Percentiles rank a stretch among this genome's conserved stretches.
Conservation (phyloP, 768 basidiomycete species). For the Tephrocybe sp. region DNA sequence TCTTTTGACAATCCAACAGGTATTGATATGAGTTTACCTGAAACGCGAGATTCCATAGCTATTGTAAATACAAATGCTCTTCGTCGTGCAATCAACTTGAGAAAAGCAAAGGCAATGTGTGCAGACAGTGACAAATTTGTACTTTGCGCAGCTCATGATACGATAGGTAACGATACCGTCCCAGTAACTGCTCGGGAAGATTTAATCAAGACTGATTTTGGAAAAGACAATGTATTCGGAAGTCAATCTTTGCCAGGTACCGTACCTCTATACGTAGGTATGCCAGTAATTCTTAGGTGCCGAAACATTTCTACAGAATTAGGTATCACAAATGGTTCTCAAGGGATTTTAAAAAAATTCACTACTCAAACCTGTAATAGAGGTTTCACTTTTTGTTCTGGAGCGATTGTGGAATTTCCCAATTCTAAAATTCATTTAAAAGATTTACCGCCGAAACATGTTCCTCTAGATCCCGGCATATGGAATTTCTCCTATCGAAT, state of each 20-base stretch:
- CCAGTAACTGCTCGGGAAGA: not conserved
- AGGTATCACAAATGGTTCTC: slow-evolving; percentile 27
- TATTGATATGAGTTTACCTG: slow-evolving; percentile 9
- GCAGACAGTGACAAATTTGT: not conserved
- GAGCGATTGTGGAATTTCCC: slow-evolving; percentile 10
- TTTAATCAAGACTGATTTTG: not conserved
- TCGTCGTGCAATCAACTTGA: not conserved
- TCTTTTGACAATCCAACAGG: slow-evolving; percentile 9
- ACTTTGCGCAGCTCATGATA: not conserved
- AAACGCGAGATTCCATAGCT: not conserved
- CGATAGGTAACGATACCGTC: not conserved
- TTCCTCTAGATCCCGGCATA: slow-evolving; percentile 15
- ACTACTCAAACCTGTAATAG: slow-evolving; percentile 14
- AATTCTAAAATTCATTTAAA: slow-evolving; percentile 15
- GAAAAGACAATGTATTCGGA: not conserved
- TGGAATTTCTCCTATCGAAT: slow-evolving; percentile 9
- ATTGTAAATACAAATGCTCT: slow-evolving; percentile 1
- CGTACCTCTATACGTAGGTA: slow-evolving; percentile 25
- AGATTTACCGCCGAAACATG: slow-evolving; percentile 16
- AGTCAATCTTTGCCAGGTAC: slow-evolving; percentile 18
- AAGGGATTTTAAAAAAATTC: slow-evolving; percentile 21
- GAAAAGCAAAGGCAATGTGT: slow-evolving; percentile 2
- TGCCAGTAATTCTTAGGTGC: slow-evolving; percentile 26
- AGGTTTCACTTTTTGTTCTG: slow-evolving; percentile 1
- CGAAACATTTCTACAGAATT: slow-evolving; percentile 29